Conservation (phyloP, 2,329 filamentous ascomycete species). For the Sclerotinia nivalis region DNA sequence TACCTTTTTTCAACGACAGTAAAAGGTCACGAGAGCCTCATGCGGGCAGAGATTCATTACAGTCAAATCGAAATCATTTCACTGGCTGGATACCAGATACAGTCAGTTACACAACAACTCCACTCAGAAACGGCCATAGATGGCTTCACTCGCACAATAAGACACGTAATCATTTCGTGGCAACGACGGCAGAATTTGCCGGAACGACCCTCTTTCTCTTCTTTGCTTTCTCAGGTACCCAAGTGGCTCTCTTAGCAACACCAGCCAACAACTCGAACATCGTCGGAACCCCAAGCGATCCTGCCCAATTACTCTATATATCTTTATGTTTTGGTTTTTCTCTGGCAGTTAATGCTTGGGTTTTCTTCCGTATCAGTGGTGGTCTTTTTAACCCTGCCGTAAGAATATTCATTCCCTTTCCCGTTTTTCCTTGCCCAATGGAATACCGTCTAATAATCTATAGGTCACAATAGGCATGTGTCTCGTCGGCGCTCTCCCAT, state of each 20-base stretch:
- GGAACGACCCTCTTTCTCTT: slow-evolving; percentile 38
- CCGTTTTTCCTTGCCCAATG: slow-evolving; percentile 33
- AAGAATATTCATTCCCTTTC: not conserved
- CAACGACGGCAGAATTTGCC: slow-evolving; percentile 33
- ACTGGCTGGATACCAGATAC: slow-evolving; percentile 29
- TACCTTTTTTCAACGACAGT: slow-evolving; percentile 31
- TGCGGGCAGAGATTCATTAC: slow-evolving; percentile 28
- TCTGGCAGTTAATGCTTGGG: slow-evolving; percentile 56
- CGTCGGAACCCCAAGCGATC: slow-evolving; percentile 46
- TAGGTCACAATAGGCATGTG: slow-evolving; percentile 44
- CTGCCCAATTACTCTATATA: slow-evolving; percentile 43
- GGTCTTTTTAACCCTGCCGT: slow-evolving; percentile 53
- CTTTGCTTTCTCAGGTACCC: slow-evolving; percentile 36
- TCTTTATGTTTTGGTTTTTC: slow-evolving; percentile 36
- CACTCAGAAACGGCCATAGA: slow-evolving; percentile 4
- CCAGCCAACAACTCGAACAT: slow-evolving; percentile 38
- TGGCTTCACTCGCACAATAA: slow-evolving; percentile 26
- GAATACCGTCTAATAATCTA: slow-evolving; percentile 42
- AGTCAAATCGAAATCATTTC: slow-evolving; percentile 30
- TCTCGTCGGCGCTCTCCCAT: slow-evolving; percentile 42
- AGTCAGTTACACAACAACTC: slow-evolving; percentile 20
- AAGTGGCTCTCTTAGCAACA: slow-evolving; percentile 34
- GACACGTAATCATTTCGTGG: slow-evolving; percentile 22
- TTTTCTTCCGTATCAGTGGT: slow-evolving; percentile 54
- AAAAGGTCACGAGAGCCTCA: slow-evolving; percentile 21